Percentiles rank a stretch among this genome's conserved stretches.
phyloP scores from a whole-genome alignment of 192 early-diverging fungal species.

The Backusella tarrabulga region DNA sequence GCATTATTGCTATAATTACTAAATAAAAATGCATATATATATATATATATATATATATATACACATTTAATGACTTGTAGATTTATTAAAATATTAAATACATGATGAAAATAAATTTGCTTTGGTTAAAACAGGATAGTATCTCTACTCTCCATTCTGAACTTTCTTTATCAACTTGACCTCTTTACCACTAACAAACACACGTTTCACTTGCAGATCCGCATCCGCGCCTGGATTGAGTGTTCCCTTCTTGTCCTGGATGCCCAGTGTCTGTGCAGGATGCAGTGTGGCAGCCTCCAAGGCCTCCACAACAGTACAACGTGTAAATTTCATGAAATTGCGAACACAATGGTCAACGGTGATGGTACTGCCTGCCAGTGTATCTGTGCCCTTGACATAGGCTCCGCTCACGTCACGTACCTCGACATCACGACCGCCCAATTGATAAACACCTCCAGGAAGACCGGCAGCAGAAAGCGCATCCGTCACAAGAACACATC shows the following conservation, averaged over 20 bases:
- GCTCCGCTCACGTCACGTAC: constrained; percentile 47
- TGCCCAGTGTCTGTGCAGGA: constrained; percentile 73
- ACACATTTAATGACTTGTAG: too few relatives aligned
- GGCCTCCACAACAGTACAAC: constrained; percentile 73
- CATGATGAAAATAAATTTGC: too few relatives aligned
- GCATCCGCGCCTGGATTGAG: constrained; percentile 74
- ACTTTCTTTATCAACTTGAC: constrained; percentile 32
- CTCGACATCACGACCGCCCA: constrained; percentile 39
- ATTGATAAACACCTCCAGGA: constrained; percentile 64
- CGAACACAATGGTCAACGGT: constrained; percentile 72
- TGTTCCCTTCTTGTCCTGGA: constrained; percentile 69
- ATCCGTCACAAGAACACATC: constrained; percentile 79
- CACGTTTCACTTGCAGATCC: constrained; percentile 61
- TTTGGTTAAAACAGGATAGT: too few relatives aligned
- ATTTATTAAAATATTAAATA: too few relatives aligned
- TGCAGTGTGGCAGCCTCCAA: constrained; percentile 79
- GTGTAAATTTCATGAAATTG: constrained; percentile 78
- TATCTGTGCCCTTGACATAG: constrained; percentile 73
- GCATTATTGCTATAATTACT: too few relatives aligned
- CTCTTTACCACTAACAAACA: constrained; percentile 72
- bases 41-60: too few relatives aligned
- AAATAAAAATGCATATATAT: too few relatives aligned
- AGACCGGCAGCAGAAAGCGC: constrained; percentile 78
- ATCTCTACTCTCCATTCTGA: constrained; percentile 23
- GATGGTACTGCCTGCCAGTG: constrained; percentile 69